Conservation (phyloP, 164 flowering plant species). For the Protea cynaroides region DNA sequence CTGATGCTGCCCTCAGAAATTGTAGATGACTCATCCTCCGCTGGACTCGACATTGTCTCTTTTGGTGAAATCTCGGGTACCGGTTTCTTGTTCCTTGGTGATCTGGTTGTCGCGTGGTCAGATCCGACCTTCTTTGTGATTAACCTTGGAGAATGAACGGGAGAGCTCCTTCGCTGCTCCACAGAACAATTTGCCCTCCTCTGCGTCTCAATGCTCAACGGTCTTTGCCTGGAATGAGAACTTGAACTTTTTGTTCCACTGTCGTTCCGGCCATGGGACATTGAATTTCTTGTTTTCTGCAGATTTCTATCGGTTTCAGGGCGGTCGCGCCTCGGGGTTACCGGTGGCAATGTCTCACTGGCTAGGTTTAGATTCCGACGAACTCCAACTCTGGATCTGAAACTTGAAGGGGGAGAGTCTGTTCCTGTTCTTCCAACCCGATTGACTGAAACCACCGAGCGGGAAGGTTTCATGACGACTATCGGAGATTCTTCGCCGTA, state of each 20-base stretch:
- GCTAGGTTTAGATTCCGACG: slow-evolving; percentile 23
- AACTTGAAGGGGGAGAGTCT: slow-evolving; percentile 30
- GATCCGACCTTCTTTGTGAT: slow-evolving; percentile 25
- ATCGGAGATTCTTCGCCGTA: slow-evolving; percentile 44
- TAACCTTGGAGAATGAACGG: slow-evolving; percentile 45
- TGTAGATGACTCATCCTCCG: slow-evolving; percentile 42
- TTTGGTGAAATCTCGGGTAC: slow-evolving; percentile 12
- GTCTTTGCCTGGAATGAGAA: slow-evolving; percentile 28
- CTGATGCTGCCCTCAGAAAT: slow-evolving; percentile 51
- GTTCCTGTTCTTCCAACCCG: slow-evolving; percentile 19
- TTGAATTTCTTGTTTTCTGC: slow-evolving; percentile 23
- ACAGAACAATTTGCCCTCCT: slow-evolving; percentile 30
- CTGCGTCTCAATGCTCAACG: slow-evolving; percentile 35
- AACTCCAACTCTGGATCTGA: slow-evolving; percentile 24
- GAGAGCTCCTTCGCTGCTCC: slow-evolving; percentile 39
- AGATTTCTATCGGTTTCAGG: slow-evolving; percentile 18
- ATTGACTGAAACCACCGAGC: slow-evolving; percentile 14
- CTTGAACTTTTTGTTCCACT: slow-evolving; percentile 35
- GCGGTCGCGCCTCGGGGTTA: slow-evolving; percentile 35
- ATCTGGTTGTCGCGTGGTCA: slow-evolving; percentile 33
- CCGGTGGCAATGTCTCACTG: slow-evolving; percentile 22
- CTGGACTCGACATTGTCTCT: slow-evolving; percentile 11
- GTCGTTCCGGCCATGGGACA: slow-evolving; percentile 37
- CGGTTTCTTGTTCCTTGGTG: slow-evolving; percentile 41
- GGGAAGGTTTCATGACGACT: slow-evolving; percentile 54